Evolutionary conservation across 305 asterid genomes (phyloP), one percentile per base, ranked within the genome.

Genomic region (Euphrasia arctica): DNA sequence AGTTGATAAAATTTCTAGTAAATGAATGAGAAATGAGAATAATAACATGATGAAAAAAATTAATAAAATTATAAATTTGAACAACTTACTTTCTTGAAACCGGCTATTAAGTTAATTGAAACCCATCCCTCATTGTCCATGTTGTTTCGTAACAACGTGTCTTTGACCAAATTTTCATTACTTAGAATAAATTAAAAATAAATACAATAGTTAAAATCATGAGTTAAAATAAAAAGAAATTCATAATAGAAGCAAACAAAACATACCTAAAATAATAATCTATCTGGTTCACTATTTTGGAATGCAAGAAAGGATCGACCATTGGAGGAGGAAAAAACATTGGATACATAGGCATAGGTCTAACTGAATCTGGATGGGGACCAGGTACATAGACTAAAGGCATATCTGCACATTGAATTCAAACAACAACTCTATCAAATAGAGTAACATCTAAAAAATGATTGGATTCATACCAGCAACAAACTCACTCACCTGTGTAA

Each of bases 51-150:
- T 51, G 14, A 12, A 58, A 9, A 28, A 9, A 28, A 61, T 11
- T 41, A 62, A 9, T 11, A 67, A 5, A 6, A 9, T 22, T 51
- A 10, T 36, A 1, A 5, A 4, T 59, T 69, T 22, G 65, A 32
- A 29, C 66, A 60, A 72, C 95, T 80, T 66, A 90, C 95, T 75
- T 79, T 87, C 34, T 85, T 84, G 83, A 90, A 90, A 62, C 81
- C 80, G 32, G 95, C 92, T 72, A 90, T 81, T 65, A 85, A 66
- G 49, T 70, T 78, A 63, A 90, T 74, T 5, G 90, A 69, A 65
- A 90, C 95, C 96, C 97, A 90, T 36, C 97, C 97, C 54, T 84
- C 90, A 0, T 45, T 78, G 74, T 90, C 90, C 96, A 90, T 90
- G 58, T 84, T 83, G 59, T 78, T 71, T 62, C 92, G 86, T 81